Conservation (phyloP, 2,329 filamentous ascomycete species). For the Elsinoe perseae region DNA sequence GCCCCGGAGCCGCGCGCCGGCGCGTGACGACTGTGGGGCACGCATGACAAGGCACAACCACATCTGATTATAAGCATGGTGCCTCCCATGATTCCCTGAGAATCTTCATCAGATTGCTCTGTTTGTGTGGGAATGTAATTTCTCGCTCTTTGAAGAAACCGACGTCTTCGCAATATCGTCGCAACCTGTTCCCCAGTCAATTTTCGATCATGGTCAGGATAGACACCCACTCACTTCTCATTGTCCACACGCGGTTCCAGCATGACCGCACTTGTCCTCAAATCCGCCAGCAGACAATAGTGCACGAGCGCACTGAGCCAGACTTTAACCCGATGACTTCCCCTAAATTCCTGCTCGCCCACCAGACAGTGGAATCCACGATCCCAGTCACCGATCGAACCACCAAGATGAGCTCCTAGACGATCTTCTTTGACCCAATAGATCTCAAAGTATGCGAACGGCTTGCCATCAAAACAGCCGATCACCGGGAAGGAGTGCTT, state of each 20-base stretch:
- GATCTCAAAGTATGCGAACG: constrained; percentile 95
- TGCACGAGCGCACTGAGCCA: constrained; percentile 88
- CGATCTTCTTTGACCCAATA: constrained; percentile 97
- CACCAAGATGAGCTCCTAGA: constrained; percentile 60
- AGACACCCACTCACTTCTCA: constrained; percentile 55
- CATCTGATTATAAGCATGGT: constrained; percentile 35
- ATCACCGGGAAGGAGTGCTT: constrained; percentile 83
- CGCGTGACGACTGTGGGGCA: neutral
- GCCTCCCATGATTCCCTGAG: constrained; percentile 72
- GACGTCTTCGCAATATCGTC: constrained; percentile 59
- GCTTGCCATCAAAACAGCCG: constrained; percentile 87
- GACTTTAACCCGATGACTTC: constrained; percentile 62
- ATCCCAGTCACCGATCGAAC: constrained; percentile 68
- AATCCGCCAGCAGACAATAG: constrained; percentile 69
- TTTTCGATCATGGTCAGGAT: neutral
- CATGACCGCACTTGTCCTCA: constrained; percentile 72
- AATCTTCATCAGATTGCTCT: constrained; percentile 76
- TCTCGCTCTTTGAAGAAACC: constrained; percentile 86
- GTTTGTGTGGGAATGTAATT: constrained; percentile 83
- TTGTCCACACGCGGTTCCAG: constrained; percentile 92
- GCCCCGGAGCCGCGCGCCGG: neutral
- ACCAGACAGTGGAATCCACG: constrained; percentile 81
- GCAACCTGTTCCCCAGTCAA: constrained; percentile 46
- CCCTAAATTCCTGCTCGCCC: constrained; percentile 86
- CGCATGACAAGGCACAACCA: too few relatives aligned